Base-by-base conservation (phyloP, 257 asterid species). In the Fraxinus americana region DNA sequence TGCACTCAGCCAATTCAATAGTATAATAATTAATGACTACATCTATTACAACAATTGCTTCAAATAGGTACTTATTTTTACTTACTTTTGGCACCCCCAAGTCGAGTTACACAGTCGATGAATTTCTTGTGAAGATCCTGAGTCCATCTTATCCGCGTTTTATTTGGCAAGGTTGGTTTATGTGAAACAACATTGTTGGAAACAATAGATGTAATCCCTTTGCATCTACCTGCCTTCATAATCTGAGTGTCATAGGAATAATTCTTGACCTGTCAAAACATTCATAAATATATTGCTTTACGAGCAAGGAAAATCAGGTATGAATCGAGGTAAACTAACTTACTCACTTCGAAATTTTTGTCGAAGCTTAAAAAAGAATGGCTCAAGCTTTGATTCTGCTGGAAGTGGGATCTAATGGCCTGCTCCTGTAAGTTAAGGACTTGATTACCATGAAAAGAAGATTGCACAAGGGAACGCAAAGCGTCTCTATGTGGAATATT, bases 51-150 rank as follows among this genome's bases (percentile, higher is more conserved):
- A 14, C 54, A 13, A 48, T 29, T 23, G 23, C 27, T 19, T 17
- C 6, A 34, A 2, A 12, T 27, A 30, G 30, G 16, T 39, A 7
- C 54, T 69, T 43, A 76, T 66, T 45, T 19, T 5, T 63, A 71
- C 87, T 84, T 85, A 89, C 93, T 89, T 81, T 79, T 87, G 23
- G 91, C 75, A 16, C 93, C 93, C 19, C 93, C 93, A 7, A 87
- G 78, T 23, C 67, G 75, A 75, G 81, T 70, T 11, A 87, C 88
- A 29, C 89, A 71, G 36, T 79, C 83, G 21, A 81, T 79, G 39
- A 89, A 89, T 70, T 80, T 83, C 21, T 73, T 73, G 78, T 89
- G 90, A 52, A 89, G 93, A 57, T 89, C 88, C 35, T 79, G 79
- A 4, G 80, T 89, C 93, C 93, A 89, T 76, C 82, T 79, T 19